Conservation (phyloP, 768 basidiomycete genomes). For the Tubosaeta brunneosetosa region DNA sequence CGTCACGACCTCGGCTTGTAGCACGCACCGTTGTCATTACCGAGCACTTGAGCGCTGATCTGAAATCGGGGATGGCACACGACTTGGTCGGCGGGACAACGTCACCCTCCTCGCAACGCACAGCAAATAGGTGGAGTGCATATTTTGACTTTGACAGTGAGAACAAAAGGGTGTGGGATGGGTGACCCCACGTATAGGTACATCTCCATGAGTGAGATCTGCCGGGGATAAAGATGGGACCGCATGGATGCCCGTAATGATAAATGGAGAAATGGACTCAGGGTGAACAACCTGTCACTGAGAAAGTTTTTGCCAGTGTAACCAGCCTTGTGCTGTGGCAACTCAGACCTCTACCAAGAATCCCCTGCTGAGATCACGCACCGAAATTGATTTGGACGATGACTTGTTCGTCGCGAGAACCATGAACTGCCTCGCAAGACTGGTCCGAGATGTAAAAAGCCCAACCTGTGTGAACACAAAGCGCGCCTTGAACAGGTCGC, state of each 20-base stretch:
- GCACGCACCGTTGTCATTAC: too few species aligned
- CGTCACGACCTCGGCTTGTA: not conserved
- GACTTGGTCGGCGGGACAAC: not conserved
- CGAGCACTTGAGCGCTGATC: not conserved
- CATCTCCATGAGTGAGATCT: not conserved
- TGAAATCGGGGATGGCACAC: not conserved
- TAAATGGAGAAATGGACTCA: not conserved
- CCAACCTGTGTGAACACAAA: too few species aligned
- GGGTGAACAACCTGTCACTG: conserved; percentile 6
- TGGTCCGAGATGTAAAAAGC: too few species aligned
- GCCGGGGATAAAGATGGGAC: not conserved
- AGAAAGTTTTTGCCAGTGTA: not conserved
- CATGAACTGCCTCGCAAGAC: too few species aligned
- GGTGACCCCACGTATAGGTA: not conserved
- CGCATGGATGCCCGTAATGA: not conserved
- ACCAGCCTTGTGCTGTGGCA: not conserved
- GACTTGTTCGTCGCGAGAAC: not conserved
- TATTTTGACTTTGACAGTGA: not conserved
- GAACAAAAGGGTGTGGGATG: not conserved
- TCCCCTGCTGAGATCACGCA: not conserved
- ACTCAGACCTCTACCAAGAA: conserved; percentile 1
- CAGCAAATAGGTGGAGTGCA: not conserved
- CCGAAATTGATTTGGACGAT: not conserved
- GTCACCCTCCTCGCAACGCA: not conserved
- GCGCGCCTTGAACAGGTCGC: too few species aligned